Evolutionary conservation across 2,329 filamentous ascomycete genomes (phyloP).

Genomic region (Pezicula radicicola): DNA sequence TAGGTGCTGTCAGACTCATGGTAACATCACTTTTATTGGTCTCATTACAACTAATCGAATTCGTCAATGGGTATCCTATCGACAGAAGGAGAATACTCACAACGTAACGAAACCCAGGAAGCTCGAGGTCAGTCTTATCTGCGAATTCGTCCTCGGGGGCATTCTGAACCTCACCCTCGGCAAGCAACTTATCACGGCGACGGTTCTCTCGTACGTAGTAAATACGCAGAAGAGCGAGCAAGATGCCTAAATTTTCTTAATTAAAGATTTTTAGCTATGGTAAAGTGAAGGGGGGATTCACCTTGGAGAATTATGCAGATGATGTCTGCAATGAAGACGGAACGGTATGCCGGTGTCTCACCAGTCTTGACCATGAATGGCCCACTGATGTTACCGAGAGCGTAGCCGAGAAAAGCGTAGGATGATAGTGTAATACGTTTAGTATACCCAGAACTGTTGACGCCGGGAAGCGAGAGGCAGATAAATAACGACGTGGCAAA

Average conservation of each 20-base stretch:
- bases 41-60: too few species aligned
- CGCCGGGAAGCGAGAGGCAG: neutral
- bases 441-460: neutral
- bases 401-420: neutral
- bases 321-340: neutral
- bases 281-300: too few species aligned
- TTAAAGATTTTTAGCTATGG: too few species aligned
- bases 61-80: too few species aligned
- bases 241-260: neutral
- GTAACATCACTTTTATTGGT: too few species aligned
- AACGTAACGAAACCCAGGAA: neutral
- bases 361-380: neutral
- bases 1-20: too few species aligned
- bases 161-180: neutral
- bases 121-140: neutral
- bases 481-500: neutral
- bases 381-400: neutral
- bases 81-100: too few species aligned
- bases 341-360: neutral
- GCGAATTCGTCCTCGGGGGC: neutral
- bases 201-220: neutral
- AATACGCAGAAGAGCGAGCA: neutral
- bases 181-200: neutral
- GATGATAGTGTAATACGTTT: neutral
- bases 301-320: neutral